phyloP scores from a whole-genome alignment of 345 rosid genomes.

The Salix suchowensis region DNA sequence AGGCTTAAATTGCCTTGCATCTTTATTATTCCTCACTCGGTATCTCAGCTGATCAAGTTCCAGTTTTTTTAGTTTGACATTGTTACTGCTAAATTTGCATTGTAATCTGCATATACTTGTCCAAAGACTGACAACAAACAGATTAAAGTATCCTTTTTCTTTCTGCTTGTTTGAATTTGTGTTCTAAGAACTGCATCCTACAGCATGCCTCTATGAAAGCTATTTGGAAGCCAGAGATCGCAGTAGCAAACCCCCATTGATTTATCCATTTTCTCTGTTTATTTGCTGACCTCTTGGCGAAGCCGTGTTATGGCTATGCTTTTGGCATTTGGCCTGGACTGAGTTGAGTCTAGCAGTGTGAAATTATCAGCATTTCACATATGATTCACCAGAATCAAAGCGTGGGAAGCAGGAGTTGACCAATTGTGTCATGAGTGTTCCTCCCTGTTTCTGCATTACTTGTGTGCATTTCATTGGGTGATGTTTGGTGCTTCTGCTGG shows the following conservation, averaged over 20 bases:
- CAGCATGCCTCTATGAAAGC: neutral
- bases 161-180: conserved; percentile 6
- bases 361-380: neutral
- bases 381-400: neutral
- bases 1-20: neutral
- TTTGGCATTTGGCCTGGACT: neutral
- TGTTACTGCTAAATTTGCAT: neutral
- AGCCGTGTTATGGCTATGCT: neutral
- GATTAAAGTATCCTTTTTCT: neutral
- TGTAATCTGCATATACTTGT: neutral
- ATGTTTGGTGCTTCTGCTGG: neutral
- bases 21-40: neutral
- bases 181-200: neutral
- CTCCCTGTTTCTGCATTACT: neutral
- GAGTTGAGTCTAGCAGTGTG: neutral
- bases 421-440: neutral
- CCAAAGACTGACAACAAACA: neutral
- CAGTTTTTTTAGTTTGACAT: neutral
- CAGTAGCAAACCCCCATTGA: neutral
- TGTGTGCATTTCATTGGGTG: neutral
- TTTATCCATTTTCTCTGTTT: neutral
- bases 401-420: neutral
- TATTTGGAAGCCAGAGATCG: neutral
- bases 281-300: neutral
- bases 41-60: neutral